Evolutionary conservation across 371 early-diverging fungal genomes (phyloP), one percentile per base, ranked within the genome.

Genomic region (Saksenaea vasiformis): DNA sequence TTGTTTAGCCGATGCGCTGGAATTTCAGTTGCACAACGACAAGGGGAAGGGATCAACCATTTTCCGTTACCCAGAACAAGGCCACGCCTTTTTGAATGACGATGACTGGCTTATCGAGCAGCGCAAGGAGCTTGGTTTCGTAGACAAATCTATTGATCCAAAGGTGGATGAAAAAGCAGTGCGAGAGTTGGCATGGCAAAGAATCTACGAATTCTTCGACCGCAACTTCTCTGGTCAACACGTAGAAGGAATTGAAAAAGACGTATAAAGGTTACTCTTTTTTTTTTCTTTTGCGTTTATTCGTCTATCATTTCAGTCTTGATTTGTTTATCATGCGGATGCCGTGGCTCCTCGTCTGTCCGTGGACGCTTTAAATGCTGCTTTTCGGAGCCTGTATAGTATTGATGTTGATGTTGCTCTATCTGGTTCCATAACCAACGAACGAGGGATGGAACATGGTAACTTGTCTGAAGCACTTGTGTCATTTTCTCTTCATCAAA

Each of bases 31-130:
- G 11, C 26, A 57, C 26, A 61, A 60, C 11, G 67, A 63, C 13
- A 64, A 62, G 13, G 72, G 66, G 24, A 57, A 54, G 10, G 70
- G 76, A 31, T 76, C 72, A 14, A 62, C 58, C 31, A 74, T 83
- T 26, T 78, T 76, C 56, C 64, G 72, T 22, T 71, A 80, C 71
- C 73, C 68, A 54, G 59, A 70, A n/a, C 72, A 74, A 66, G 81
- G 74, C 5, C 86, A 85, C 54, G 86, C 82, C 7, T 85, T 85
- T 63, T 74, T 84, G 74, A 85, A 84, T 56, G 82, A 79, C 38
- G 71, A 73, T 31, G 67, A 61, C 10, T 77, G 80, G 78, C 61
- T 58, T 41, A 64, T 73, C 28, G 57, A 71, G 19, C 71, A 70
- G 56, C 72, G 82, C 31, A 79, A 77, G 41, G 76, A 71, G 55